Percentiles rank a stretch among this genome's conserved stretches.
Conservation (phyloP, 768 basidiomycete genomes). For the Hebeloma cylindrosporum region DNA sequence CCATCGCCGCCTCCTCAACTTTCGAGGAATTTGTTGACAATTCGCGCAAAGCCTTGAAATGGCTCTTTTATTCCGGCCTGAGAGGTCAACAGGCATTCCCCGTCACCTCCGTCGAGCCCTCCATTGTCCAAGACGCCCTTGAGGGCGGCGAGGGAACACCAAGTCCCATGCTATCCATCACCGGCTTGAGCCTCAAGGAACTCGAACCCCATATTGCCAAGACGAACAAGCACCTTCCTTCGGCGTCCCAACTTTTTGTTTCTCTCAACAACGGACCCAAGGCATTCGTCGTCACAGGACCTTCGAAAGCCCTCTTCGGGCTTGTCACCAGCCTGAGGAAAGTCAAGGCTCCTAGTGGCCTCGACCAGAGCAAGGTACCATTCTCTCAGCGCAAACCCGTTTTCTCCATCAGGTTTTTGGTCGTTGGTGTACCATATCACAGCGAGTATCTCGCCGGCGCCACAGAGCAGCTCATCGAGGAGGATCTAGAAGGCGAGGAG, state of each 20-base stretch:
- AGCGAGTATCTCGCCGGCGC: slow-evolving; percentile 78
- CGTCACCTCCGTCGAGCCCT: slow-evolving; percentile 83
- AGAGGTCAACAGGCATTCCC: slow-evolving; percentile 96
- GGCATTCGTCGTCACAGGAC: slow-evolving; percentile 91
- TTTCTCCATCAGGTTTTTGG: slow-evolving; percentile 90
- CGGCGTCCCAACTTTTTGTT: slow-evolving; percentile 75
- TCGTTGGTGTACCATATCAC: slow-evolving; percentile 97
- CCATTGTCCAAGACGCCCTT: slow-evolving; percentile 81
- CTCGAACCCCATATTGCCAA: slow-evolving; percentile 80
- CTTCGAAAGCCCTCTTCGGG: slow-evolving; percentile 88
- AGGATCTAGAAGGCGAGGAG: slow-evolving; percentile 77
- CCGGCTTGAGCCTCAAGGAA: slow-evolving; percentile 73
- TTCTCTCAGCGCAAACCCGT: slow-evolving; percentile 95
- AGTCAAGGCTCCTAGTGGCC: slow-evolving; percentile 79
- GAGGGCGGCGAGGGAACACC: slow-evolving; percentile 94
- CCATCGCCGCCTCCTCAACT: slow-evolving; percentile 75
- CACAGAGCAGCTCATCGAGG: slow-evolving; percentile 71
- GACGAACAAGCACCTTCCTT: slow-evolving; percentile 84
- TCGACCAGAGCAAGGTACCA: slow-evolving; percentile 92
- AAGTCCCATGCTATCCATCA: slow-evolving; percentile 90
- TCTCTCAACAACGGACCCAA: slow-evolving; percentile 93
- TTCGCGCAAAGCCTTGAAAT: slow-evolving; percentile 79
- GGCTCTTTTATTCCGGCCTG: slow-evolving; percentile 92
- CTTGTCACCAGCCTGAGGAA: slow-evolving; percentile 90
- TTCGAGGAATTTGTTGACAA: slow-evolving; percentile 76